phyloP scores from a whole-genome alignment of 148 eudicot species.

The Rhododendron kiyosumense region DNA sequence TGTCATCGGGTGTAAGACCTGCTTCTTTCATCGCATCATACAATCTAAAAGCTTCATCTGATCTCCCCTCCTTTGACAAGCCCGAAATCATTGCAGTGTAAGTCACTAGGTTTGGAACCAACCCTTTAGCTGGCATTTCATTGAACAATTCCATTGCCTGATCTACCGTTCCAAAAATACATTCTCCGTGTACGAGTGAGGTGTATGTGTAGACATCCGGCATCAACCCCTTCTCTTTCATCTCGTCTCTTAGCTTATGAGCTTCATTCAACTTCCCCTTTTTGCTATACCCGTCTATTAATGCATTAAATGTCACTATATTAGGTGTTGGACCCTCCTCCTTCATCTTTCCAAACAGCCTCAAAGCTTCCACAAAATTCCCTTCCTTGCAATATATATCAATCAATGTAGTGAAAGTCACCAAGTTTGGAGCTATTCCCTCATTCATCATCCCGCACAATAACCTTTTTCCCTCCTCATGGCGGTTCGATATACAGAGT shows the following conservation, averaged over 20 bases:
- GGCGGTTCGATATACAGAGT: conserved; percentile 44
- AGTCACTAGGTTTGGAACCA: conserved; percentile 49
- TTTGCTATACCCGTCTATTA: conserved; percentile 73
- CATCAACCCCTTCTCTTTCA: conserved; percentile 50
- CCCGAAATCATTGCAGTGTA: conserved; percentile 71
- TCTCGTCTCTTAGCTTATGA: conserved; percentile 39
- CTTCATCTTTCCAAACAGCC: conserved; percentile 60
- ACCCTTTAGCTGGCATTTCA: conserved; percentile 46
- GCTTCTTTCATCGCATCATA: conserved; percentile 78
- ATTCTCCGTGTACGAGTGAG: conserved; percentile 67
- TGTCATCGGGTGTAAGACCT: conserved; percentile 62
- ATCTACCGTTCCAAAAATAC: conserved; percentile 57
- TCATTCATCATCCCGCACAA: conserved; percentile 60
- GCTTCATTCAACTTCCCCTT: conserved; percentile 67
- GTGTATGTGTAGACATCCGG: conserved; percentile 73
- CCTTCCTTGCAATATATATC: conserved; percentile 74
- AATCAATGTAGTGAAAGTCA: conserved; percentile 59
- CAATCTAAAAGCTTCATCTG: conserved; percentile 72
- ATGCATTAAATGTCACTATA: conserved; percentile 61
- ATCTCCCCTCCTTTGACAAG: conserved; percentile 65
- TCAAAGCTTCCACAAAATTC: conserved; percentile 60
- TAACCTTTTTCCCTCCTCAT: conserved; percentile 65
- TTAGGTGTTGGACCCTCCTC: conserved; percentile 47
- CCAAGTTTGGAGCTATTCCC: conserved; percentile 49
- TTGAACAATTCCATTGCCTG: conserved; percentile 52